phyloP scores from a whole-genome alignment of 768 basidiomycete species.

The Leucocoprinus birnbaumii region DNA sequence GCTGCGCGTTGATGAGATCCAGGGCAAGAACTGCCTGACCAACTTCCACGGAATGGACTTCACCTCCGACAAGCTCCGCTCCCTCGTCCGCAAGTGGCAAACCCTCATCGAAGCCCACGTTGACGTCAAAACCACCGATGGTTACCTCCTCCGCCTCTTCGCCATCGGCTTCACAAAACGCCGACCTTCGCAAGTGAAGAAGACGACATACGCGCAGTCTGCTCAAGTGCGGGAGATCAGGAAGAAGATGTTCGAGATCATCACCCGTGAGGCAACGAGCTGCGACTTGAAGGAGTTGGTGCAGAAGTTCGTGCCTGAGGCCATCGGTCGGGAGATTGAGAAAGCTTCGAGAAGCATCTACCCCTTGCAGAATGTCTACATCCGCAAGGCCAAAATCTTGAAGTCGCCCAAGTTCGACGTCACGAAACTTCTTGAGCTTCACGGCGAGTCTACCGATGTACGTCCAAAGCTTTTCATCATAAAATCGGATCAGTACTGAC shows the following conservation, averaged over 20 bases:
- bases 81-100: conserved; percentile 99
- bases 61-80: conserved; percentile 99
- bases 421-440: conserved; percentile 93
- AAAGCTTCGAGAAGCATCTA: conserved; percentile 96
- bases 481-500: conserved; percentile 6
- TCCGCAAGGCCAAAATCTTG: conserved; percentile 99
- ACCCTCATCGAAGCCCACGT: conserved; percentile 98
- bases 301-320: conserved; percentile 98
- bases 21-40: conserved; percentile 99
- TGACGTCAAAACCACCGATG: conserved; percentile 98
- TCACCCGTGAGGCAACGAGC: conserved; percentile 91
- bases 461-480: conserved; percentile 31
- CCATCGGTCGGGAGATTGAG: conserved; percentile 99
- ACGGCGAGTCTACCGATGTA: conserved; percentile 93
- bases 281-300: conserved; percentile 98
- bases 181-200: conserved; percentile 92
- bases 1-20: conserved; percentile 92
- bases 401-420: conserved; percentile 97
- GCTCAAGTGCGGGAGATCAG: conserved; percentile 96
- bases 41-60: conserved; percentile 99
- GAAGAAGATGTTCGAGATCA: conserved; percentile 99
- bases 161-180: conserved; percentile 99
- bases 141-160: conserved; percentile 98
- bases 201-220: conserved; percentile 98
- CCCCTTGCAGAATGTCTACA: conserved; percentile 98